A percentile compares a stretch with the other conserved stretches of the same genome.
Evolutionary conservation across 2,329 filamentous ascomycete genomes (phyloP).

Genomic region (Verticillium dahliae): DNA sequence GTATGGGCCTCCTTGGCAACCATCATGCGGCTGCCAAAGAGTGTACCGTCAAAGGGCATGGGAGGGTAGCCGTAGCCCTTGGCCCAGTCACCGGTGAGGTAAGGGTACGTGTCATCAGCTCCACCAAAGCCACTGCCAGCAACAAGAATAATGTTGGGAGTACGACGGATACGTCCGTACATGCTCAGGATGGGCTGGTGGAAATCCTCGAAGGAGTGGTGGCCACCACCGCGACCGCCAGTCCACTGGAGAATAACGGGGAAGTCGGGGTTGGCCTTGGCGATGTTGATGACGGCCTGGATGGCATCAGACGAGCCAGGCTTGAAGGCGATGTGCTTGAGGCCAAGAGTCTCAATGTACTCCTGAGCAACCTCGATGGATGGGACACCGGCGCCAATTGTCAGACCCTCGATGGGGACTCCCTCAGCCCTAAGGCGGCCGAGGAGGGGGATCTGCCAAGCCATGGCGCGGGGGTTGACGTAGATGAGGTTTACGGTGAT

Average conservation of each 20-base stretch:
- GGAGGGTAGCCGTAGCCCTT: slow-evolving; percentile 77
- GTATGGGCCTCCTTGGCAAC: slow-evolving; percentile 88
- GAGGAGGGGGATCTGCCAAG: slow-evolving; percentile 84
- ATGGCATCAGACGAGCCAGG: slow-evolving; percentile 85
- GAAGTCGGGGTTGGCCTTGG: slow-evolving; percentile 88
- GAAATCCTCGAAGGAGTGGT: slow-evolving; percentile 94
- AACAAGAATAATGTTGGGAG: slow-evolving; percentile 80
- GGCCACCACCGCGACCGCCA: slow-evolving; percentile 85
- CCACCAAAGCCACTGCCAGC: slow-evolving; percentile 90
- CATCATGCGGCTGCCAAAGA: slow-evolving; percentile 94
- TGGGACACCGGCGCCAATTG: slow-evolving; percentile 88
- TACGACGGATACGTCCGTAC: slow-evolving; percentile 82
- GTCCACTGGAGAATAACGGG: slow-evolving; percentile 95
- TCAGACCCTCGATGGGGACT: slow-evolving; percentile 84
- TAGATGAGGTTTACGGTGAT: slow-evolving; percentile 91
- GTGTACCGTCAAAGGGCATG: slow-evolving; percentile 90
- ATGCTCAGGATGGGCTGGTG: slow-evolving; percentile 86
- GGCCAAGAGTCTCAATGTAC: slow-evolving; percentile 85
- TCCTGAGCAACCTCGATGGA: slow-evolving; percentile 90
- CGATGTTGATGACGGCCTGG: slow-evolving; percentile 84
- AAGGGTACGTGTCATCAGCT: slow-evolving; percentile 84
- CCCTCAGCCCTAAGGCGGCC: slow-evolving; percentile 75
- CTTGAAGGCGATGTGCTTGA: slow-evolving; percentile 94
- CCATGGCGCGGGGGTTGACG: slow-evolving; percentile 82
- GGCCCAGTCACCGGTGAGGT: slow-evolving; percentile 87